These are phyloP conservation scores for Neospermospora avenae DNA, from an alignment of 2,329 filamentous ascomycete species.

Conservation along the genomic window DNA sequence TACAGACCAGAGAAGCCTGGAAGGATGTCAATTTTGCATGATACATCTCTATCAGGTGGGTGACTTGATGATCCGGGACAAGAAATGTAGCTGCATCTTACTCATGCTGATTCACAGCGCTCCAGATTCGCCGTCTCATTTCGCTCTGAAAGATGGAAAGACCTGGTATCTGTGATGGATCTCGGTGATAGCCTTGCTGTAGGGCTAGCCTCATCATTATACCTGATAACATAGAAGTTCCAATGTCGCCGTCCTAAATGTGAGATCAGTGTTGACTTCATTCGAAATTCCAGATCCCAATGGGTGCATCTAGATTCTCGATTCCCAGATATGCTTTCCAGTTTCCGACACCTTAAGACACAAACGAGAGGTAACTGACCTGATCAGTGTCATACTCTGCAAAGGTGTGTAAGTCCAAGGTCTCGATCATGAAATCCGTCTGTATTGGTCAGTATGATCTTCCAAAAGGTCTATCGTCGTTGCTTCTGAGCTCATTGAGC, in stretches of 20 bases:
- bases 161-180: conserved; percentile 48
- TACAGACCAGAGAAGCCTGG: conserved; percentile 54
- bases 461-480: not conserved
- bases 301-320: not conserved
- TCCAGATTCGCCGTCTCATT: conserved; percentile 62
- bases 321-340: not conserved
- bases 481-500: too few species aligned
- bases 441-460: not conserved
- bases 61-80: not conserved
- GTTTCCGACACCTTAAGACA: not conserved
- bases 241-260: conserved; percentile 48
- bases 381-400: conserved; percentile 37
- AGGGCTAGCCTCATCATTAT: conserved; percentile 52
- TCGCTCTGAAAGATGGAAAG: conserved; percentile 52
- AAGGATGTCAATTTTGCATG: not conserved
- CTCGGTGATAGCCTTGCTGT: conserved; percentile 58
- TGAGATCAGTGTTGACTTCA: not conserved
- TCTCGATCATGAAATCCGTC: conserved; percentile 44
- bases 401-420: conserved; percentile 48
- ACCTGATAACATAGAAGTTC: conserved; percentile 50
- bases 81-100: conserved; percentile 4
- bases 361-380: not conserved
- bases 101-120: conserved; percentile 55
- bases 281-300: not conserved
- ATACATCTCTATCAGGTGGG: not conserved